These are phyloP conservation scores for Candida peoriensis DNA, from an alignment of 805 yeast genomes.

Conservation along the genomic window DNA sequence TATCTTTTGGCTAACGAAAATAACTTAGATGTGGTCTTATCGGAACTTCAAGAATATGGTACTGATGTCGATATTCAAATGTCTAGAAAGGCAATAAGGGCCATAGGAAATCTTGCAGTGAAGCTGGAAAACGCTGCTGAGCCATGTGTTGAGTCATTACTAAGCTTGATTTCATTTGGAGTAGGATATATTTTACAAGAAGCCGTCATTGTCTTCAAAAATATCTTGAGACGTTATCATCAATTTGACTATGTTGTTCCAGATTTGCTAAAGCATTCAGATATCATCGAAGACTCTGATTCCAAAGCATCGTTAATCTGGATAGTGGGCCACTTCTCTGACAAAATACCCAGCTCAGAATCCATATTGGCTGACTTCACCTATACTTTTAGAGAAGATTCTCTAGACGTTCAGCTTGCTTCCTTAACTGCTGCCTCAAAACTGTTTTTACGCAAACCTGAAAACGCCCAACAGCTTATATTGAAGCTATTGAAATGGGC, in stretches of 20 bases:
- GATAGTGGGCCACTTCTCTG: constrained; percentile 74
- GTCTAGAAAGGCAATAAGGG: constrained; percentile 83
- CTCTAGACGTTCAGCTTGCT: constrained; percentile 68
- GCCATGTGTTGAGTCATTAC: constrained; percentile 57
- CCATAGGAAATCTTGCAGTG: constrained; percentile 84
- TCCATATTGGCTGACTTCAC: constrained; percentile 38
- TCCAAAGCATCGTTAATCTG: constrained; percentile 76
- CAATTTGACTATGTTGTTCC: constrained; percentile 41
- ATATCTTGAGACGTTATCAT: constrained; percentile 75
- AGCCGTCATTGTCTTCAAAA: constrained; percentile 67
- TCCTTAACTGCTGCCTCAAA: constrained; percentile 72
- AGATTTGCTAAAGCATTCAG: constrained; percentile 37
- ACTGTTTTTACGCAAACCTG: constrained; percentile 53
- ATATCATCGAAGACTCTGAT: constrained; percentile 67
- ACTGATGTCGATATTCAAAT: constrained; percentile 81
- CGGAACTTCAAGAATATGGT: constrained; percentile 82
- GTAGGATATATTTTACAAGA: constrained; percentile 78
- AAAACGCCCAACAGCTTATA: constrained; percentile 49
- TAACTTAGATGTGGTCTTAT: constrained; percentile 56
- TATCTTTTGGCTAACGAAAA: constrained; percentile 66
- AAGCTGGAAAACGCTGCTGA: constrained; percentile 60
- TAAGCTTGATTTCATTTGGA: constrained; percentile 56
- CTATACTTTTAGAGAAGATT: constrained; percentile 51
- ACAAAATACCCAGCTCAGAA: constrained; percentile 38
- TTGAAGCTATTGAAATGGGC: constrained; percentile 57